Evolutionary conservation across 2,329 filamentous ascomycete species (phyloP).

Genomic region (Colletotrichum sp.): DNA sequence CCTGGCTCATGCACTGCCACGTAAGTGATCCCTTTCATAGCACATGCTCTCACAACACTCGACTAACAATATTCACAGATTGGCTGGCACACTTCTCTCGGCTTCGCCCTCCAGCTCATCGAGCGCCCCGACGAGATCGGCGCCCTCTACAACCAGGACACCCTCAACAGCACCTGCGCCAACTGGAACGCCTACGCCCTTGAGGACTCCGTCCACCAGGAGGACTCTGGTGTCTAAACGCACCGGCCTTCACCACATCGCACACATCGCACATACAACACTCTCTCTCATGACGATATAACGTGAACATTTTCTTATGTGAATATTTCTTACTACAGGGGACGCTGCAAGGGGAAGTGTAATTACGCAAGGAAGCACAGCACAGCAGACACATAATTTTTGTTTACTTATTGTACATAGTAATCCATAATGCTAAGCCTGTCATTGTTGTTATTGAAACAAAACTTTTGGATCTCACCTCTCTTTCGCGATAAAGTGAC

Average conservation of each 20-base stretch:
- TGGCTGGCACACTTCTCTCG: slow-evolving; percentile 25
- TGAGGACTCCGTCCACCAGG: slow-evolving; percentile 15
- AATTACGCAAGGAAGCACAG: neutral
- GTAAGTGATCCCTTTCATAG: neutral
- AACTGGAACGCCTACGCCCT: slow-evolving; percentile 19
- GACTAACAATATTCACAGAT: neutral
- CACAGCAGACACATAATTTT: neutral
- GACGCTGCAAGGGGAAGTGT: neutral
- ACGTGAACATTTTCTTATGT: neutral
- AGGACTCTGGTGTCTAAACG: slow-evolving; percentile 26
- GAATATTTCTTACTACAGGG: neutral
- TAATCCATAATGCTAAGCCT: neutral
- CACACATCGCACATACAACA: neutral
- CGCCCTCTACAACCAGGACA: slow-evolving; percentile 15
- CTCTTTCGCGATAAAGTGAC: neutral
- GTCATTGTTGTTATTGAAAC: neutral
- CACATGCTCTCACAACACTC: neutral
- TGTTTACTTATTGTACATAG: neutral
- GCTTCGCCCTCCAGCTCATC: slow-evolving; percentile 27
- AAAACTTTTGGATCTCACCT: neutral
- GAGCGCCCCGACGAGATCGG: slow-evolving; percentile 23
- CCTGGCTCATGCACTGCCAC: slow-evolving; percentile 56
- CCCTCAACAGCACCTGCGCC: slow-evolving; percentile 15
- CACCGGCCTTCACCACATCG: neutral
- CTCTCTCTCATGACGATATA: neutral